These are phyloP conservation scores for Cercospora sp. DNA, from an alignment of 2,329 filamentous ascomycete species.

Conservation along the genomic window DNA sequence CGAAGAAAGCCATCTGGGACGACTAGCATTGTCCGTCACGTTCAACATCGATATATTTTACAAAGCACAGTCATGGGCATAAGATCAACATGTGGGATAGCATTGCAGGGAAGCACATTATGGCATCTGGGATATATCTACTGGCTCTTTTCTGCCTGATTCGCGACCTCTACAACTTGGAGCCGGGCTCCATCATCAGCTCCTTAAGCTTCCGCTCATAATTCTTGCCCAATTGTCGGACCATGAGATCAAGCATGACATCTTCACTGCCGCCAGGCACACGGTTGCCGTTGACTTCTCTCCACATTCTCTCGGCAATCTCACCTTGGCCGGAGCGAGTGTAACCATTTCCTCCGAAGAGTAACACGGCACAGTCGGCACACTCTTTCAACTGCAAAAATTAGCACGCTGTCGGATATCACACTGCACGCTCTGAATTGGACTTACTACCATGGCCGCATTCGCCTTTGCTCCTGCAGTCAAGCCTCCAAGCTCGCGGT, in stretches of 20 bases:
- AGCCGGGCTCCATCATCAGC: constrained; percentile 43
- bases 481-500: constrained; percentile 66
- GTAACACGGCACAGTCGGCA: constrained; percentile 65
- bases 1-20: constrained; percentile 87
- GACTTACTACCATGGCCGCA: constrained; percentile 59
- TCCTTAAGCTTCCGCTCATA: constrained; percentile 60
- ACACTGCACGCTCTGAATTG: neutral
- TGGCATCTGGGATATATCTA: neutral
- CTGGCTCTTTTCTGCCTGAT: neutral
- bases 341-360: constrained; percentile 74
- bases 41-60: neutral
- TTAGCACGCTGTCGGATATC: neutral
- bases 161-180: constrained; percentile 12
- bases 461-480: constrained; percentile 73
- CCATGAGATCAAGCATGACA: constrained; percentile 68
- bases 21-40: constrained; percentile 43
- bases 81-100: neutral
- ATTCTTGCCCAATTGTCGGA: constrained; percentile 70
- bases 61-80: neutral
- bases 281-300: constrained; percentile 32
- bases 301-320: constrained; percentile 63
- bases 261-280: constrained; percentile 66
- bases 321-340: constrained; percentile 67
- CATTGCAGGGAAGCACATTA: neutral
- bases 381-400: constrained; percentile 60